Conservation (phyloP, 768 basidiomycete species). For the Lactarius akahatsu region DNA sequence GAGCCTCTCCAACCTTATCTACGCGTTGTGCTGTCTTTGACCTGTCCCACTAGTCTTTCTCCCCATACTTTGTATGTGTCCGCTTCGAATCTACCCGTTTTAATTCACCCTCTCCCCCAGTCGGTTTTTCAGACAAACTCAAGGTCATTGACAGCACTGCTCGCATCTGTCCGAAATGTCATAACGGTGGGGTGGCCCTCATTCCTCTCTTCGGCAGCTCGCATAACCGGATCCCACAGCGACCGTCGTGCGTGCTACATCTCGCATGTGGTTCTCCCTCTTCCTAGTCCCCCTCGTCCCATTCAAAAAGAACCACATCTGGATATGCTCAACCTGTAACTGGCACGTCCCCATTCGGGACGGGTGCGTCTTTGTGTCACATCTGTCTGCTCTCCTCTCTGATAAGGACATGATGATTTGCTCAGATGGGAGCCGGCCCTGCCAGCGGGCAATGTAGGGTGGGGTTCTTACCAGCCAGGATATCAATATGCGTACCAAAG, state of each 20-base stretch:
- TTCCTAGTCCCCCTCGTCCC: slow-evolving; percentile 75
- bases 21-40: not conserved
- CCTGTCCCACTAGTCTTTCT: slow-evolving; percentile 36
- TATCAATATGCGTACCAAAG: slow-evolving; percentile 39
- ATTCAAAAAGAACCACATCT: slow-evolving; percentile 57
- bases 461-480: slow-evolving; percentile 30
- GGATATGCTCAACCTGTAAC: slow-evolving; percentile 72
- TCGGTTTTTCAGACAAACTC: slow-evolving; percentile 63
- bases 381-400: not conserved
- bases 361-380: slow-evolving; percentile 41
- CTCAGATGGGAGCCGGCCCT: slow-evolving; percentile 32
- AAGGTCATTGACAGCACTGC: slow-evolving; percentile 54
- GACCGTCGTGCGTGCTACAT: slow-evolving; percentile 61
- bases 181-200: slow-evolving; percentile 53
- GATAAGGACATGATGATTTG: not conserved
- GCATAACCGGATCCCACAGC: slow-evolving; percentile 38
- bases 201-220: slow-evolving; percentile 16
- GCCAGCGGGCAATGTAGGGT: slow-evolving; percentile 20
- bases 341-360: slow-evolving; percentile 54
- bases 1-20: not conserved
- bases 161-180: slow-evolving; percentile 66
- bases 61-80: slow-evolving; percentile 37
- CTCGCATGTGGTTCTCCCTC: slow-evolving; percentile 71
- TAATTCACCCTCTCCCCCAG: slow-evolving; percentile 38
- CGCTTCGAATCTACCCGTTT: not conserved